phyloP scores from a whole-genome alignment of 345 rosid genomes.

The Geranium rotundifolium region DNA sequence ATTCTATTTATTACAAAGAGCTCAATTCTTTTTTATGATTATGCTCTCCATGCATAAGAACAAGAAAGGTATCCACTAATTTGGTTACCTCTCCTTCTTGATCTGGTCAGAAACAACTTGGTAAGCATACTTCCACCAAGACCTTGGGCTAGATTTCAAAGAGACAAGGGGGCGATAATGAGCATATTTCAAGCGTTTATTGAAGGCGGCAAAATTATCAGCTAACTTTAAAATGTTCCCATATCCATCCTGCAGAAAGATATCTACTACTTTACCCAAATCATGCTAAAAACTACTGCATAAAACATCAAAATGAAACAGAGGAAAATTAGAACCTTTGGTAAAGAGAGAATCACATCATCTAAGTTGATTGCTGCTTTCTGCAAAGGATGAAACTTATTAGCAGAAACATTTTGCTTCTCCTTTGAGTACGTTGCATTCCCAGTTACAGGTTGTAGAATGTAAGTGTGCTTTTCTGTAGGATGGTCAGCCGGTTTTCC shows the following conservation, averaged over 20 bases:
- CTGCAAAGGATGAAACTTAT: conserved; percentile 48
- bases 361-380: conserved; percentile 80
- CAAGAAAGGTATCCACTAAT: too few relatives aligned
- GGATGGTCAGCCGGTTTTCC: conserved; percentile 66
- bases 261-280: conserved; percentile 12
- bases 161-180: conserved; percentile 79
- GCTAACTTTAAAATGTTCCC: conserved; percentile 76
- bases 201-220: conserved; percentile 85
- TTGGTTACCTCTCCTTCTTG: conserved; percentile 65
- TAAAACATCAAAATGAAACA: conserved; percentile 7
- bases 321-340: conserved; percentile 48
- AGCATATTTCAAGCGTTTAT: conserved; percentile 75
- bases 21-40: not conserved
- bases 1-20: not conserved
- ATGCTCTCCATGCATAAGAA: too few relatives aligned
- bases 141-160: conserved; percentile 55
- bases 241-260: conserved; percentile 67
- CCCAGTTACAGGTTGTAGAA: conserved; percentile 91
- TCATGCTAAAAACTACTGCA: conserved; percentile 13
- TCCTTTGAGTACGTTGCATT: conserved; percentile 68
- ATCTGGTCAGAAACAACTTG: conserved; percentile 77
- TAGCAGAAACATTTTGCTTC: conserved; percentile 30
- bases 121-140: conserved; percentile 95
- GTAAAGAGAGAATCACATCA: conserved; percentile 83
- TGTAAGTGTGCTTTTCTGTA: conserved; percentile 50